Conservation (phyloP, 2,329 filamentous ascomycete species). For the Venturia asperata region DNA sequence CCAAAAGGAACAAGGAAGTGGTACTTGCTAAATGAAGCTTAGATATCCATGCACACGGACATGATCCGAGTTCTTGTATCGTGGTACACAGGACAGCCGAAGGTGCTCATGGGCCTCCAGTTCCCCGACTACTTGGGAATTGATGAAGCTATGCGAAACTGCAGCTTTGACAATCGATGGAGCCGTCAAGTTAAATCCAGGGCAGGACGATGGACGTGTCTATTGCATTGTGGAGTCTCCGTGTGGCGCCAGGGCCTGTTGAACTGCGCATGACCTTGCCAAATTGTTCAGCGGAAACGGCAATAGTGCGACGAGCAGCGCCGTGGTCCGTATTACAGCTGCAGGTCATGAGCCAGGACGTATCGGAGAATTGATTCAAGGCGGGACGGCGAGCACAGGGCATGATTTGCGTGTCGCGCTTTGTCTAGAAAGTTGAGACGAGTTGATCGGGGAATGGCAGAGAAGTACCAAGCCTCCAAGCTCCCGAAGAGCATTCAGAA, state of each 20-base stretch:
- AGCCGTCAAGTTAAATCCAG: background rate
- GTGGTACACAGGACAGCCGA: too few species aligned
- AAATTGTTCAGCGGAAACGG: background rate
- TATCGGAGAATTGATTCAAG: conserved; percentile 4
- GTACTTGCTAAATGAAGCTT: background rate
- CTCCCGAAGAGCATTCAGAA: background rate
- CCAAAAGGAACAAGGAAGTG: conserved; percentile 11
- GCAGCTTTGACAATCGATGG: background rate
- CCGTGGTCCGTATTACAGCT: background rate
- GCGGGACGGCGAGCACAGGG: background rate
- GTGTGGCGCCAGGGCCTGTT: background rate
- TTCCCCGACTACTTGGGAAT: background rate
- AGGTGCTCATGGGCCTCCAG: background rate
- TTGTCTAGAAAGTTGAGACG: background rate
- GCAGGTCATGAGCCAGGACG: conserved; percentile 8
- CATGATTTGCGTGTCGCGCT: background rate
- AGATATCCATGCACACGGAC: background rate
- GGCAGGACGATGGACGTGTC: background rate
- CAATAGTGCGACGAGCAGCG: background rate
- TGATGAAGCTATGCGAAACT: background rate
- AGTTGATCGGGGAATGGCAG: background rate
- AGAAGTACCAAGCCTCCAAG: background rate
- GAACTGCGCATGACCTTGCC: background rate
- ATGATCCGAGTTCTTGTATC: background rate
- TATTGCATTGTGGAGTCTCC: background rate